A percentile compares a stretch with the other conserved stretches of the same genome.
These are phyloP conservation scores for Plasmodium malariae DNA, from an alignment of 169 alveolate species.

Conservation along the genomic window DNA sequence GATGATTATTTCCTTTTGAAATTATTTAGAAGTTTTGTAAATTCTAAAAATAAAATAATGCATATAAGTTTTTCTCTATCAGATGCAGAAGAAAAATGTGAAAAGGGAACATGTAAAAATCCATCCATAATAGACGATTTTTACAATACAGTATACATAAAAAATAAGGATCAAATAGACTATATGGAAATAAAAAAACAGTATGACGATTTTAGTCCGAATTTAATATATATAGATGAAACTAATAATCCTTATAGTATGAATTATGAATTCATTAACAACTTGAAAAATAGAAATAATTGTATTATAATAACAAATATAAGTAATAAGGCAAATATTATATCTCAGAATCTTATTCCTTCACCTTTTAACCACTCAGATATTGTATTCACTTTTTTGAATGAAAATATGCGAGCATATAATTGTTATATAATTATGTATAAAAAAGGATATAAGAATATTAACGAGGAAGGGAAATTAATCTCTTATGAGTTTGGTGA, in stretches of 20 bases:
- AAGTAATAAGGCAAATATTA: constrained; percentile 61
- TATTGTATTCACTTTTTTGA: constrained; percentile 50
- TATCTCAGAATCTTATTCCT: constrained; percentile 32
- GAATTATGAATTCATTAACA: constrained; percentile 35
- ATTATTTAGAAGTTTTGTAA: constrained; percentile 17
- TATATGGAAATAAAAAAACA: constrained; percentile 28
- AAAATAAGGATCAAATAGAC: constrained; percentile 12
- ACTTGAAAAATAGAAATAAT: constrained; percentile 26
- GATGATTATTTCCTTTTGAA: constrained; percentile 33
- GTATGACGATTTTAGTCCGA: constrained; percentile 37
- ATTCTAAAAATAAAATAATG: constrained; percentile 29
- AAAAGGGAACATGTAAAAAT: not conserved
- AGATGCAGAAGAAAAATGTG: not conserved
- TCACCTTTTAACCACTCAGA: constrained; percentile 59
- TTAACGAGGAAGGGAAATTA: constrained; percentile 43
- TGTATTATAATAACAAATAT: constrained; percentile 43
- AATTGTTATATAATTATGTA: constrained; percentile 54
- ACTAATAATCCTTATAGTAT: constrained; percentile 60
- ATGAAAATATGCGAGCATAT: constrained; percentile 71
- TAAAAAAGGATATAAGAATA: constrained; percentile 45
- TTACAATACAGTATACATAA: constrained; percentile 21
- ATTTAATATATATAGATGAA: constrained; percentile 57
- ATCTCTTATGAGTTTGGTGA: constrained; percentile 59
- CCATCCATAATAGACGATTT: constrained; percentile 1
- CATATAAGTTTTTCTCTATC: constrained; percentile 21